phyloP scores from a whole-genome alignment of 176 grass and related monocot species.

The Musa troglodytarum region DNA sequence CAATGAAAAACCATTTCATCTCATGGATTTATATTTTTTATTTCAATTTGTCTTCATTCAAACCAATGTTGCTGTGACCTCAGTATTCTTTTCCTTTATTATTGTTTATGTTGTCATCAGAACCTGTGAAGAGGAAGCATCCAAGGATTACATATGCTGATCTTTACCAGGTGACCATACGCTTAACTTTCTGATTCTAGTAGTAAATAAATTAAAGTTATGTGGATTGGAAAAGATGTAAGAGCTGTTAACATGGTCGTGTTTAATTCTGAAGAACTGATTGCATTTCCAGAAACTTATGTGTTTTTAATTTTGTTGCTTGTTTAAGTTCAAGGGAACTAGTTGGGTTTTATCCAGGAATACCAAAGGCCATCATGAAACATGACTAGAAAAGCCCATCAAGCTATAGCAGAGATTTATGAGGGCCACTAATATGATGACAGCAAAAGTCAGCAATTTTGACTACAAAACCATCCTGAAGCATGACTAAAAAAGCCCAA shows the following conservation, averaged over 20 bases:
- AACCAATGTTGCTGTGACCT: constrained; percentile 9
- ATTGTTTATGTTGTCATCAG: constrained; percentile 36
- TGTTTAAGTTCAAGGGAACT: neutral
- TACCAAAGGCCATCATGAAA: neutral
- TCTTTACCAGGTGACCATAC: constrained; percentile 67
- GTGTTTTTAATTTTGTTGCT: neutral
- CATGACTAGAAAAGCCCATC: too few relatives aligned
- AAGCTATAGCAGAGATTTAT: too few relatives aligned
- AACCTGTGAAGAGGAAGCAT: constrained; percentile 66
- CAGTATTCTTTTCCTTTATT: constrained; percentile 24
- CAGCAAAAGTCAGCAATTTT: too few relatives aligned
- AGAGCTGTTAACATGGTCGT: neutral
- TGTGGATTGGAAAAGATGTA: neutral
- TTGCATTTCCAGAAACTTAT: neutral
- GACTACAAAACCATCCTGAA: too few relatives aligned
- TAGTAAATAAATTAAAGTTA: neutral
- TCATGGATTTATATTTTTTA: neutral
- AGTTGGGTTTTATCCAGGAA: neutral
- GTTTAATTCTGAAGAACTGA: neutral
- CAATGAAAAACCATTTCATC: neutral
- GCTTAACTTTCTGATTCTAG: neutral
- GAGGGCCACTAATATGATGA: too few relatives aligned
- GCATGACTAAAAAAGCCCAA: too few relatives aligned
- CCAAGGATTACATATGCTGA: constrained; percentile 88
- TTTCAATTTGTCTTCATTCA: constrained; percentile 1